Percentiles rank a stretch among this genome's conserved stretches.
Conservation (phyloP, 352 stramenopile species). For the Globisporangium paddicum region DNA sequence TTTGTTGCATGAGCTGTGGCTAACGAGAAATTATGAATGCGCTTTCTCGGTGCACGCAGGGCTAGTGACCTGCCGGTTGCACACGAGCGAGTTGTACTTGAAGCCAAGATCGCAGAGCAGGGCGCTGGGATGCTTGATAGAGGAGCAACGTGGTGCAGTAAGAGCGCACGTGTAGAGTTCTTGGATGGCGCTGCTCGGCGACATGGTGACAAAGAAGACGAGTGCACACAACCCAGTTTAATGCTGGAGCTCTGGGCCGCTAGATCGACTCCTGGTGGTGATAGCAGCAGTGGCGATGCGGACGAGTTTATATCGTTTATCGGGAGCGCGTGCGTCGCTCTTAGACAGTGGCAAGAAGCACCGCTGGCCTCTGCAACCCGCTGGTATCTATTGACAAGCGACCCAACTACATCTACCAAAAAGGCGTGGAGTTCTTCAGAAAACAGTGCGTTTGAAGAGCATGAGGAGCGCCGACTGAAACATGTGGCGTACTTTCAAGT, state of each 20-base stretch:
- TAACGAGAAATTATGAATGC: neutral
- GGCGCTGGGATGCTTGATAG: neutral
- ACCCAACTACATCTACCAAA: neutral
- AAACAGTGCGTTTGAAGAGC: slow-evolving; percentile 5
- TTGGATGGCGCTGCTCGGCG: neutral
- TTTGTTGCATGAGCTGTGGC: neutral
- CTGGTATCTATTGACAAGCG: slow-evolving; percentile 8
- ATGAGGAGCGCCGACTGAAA: neutral
- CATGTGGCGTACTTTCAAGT: slow-evolving; percentile 1
- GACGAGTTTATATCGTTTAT: slow-evolving; percentile 6
- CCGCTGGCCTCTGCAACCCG: neutral
- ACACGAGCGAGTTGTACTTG: neutral
- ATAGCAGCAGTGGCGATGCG: neutral
- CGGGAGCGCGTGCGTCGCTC: slow-evolving; percentile 1
- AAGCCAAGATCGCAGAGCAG: neutral
- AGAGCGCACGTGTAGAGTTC: neutral
- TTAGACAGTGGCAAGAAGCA: neutral
- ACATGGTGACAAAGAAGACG: neutral
- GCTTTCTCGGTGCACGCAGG: neutral
- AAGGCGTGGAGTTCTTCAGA: neutral
- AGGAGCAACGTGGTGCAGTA: neutral
- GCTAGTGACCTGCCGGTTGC: neutral
- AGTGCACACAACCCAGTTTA: neutral
- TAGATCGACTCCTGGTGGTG: neutral
- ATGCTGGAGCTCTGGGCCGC: slow-evolving; percentile 7